Conservation (phyloP, 2,329 filamentous ascomycete species). For the Ilyonectria destructans region DNA sequence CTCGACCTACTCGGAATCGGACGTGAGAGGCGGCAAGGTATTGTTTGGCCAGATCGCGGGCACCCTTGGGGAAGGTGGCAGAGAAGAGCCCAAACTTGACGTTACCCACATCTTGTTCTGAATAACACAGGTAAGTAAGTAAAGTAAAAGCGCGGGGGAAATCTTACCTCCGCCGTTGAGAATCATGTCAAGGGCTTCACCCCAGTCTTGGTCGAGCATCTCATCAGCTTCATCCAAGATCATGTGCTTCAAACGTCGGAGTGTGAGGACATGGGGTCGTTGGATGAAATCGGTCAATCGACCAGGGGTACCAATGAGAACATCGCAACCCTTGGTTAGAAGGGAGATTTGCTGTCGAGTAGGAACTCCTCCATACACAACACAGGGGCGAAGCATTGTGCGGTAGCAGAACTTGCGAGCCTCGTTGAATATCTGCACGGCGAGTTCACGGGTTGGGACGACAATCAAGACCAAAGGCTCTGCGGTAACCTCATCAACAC, state of each 20-base stretch:
- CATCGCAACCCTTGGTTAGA: conserved; percentile 87
- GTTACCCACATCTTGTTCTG: conserved; percentile 81
- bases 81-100: conserved; percentile 89
- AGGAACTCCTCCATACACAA: conserved; percentile 89
- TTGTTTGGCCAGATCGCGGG: conserved; percentile 82
- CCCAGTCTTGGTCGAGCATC: conserved; percentile 87
- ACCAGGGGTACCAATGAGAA: conserved; percentile 91
- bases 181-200: conserved; percentile 81
- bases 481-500: conserved; percentile 72
- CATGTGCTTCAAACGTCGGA: conserved; percentile 84
- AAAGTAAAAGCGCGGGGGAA: conserved; percentile 10
- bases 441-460: conserved; percentile 89
- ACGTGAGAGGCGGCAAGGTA: conserved; percentile 83
- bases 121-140: conserved; percentile 52
- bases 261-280: conserved; percentile 77
- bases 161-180: conserved; percentile 85
- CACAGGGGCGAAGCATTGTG: conserved; percentile 92
- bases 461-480: conserved; percentile 92
- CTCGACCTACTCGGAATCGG: conserved; percentile 88
- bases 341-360: conserved; percentile 79
- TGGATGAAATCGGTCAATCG: conserved; percentile 89
- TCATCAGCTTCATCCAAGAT: conserved; percentile 97
- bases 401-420: conserved; percentile 94
- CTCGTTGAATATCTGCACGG: conserved; percentile 96
- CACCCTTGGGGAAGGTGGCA: conserved; percentile 89